Percentiles rank a stretch among this genome's conserved stretches.
phyloP scores from a whole-genome alignment of 177 flowering plant species.

The Vitis hybrid region DNA sequence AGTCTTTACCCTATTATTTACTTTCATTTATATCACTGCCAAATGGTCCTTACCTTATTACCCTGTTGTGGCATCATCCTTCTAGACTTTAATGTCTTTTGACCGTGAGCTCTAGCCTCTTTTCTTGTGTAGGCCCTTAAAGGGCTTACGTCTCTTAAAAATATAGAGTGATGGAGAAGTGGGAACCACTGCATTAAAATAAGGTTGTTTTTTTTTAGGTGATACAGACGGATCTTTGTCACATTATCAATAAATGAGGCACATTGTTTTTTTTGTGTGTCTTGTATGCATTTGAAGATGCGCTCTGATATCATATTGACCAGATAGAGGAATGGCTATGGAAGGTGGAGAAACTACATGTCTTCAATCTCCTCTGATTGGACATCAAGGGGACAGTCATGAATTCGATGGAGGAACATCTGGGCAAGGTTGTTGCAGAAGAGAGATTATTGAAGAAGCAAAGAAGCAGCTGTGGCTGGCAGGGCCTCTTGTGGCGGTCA shows the following conservation, averaged over 20 bases:
- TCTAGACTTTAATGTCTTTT: no score
- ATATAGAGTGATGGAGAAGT: no score
- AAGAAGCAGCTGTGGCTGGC: slow-evolving; percentile 51
- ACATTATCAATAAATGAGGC: not conserved
- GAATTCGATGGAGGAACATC: slow-evolving; percentile 3
- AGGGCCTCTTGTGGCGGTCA: slow-evolving; percentile 45
- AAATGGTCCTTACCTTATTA: no score
- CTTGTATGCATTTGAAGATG: not conserved
- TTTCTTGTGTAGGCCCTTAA: no score
- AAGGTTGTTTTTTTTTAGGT: not conserved
- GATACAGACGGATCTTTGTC: not conserved
- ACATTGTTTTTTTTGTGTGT: not conserved
- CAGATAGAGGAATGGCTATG: slow-evolving; percentile 10
- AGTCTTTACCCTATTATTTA: no score
- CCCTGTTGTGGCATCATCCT: no score
- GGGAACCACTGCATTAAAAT: no score
- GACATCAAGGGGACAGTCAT: not conserved
- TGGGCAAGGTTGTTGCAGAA: slow-evolving; percentile 5
- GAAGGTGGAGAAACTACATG: slow-evolving; percentile 16
- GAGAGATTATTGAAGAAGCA: slow-evolving; percentile 28
- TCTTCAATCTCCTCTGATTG: slow-evolving; percentile 19
- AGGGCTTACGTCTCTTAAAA: no score
- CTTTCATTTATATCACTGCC: no score
- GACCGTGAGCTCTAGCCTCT: no score
- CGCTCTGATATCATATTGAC: not conserved